Evolutionary conservation across 164 flowering plant species (phyloP), one percentile per base, ranked within the genome.

Genomic region (Berberis thunbergii): DNA sequence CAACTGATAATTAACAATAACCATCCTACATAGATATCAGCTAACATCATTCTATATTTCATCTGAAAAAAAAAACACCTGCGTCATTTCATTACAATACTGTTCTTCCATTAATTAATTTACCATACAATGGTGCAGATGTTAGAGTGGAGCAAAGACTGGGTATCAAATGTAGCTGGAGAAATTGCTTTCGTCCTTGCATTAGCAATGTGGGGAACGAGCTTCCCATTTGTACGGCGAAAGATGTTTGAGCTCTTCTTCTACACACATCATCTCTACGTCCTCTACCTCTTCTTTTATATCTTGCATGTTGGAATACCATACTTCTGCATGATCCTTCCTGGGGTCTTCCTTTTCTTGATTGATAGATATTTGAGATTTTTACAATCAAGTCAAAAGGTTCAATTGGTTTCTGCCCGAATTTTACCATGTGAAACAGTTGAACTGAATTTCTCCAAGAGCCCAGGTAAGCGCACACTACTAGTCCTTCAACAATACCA

Each of bases 231-330:
- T 4, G 71, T 89, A 3, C 69, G 96, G 59, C 73, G 81, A 48
- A 85, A 80, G 70, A 54, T 79, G 68, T 92, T 86, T 57, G 96
- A 87, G 77, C 82, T 92, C 71, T 92, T 92, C 83, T 85, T 83
- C 59, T 92, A 85, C 80, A 80, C 89, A 0, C 96, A 89, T 67
- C 63, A 89, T 55, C 82, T 92, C 60, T 92, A 92, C 81, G 70
- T 78, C 65, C 57, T 78, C 68, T 92, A 86, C 74, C 45, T 89
- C 43, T 8, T 92, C 64, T 87, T 92, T 80, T 92, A 78, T 73
- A 38, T 86, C 4, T 62, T 87, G 39, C 98, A 92, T 53, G 80
- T 81, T 8, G 93, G 96, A 45, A 77, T 86, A 10, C 39, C 75
- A n/a, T 86, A 70, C 48, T 60, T 84, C 49, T 76, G 59, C 81